phyloP scores from a whole-genome alignment of 805 yeast species.

The Metschnikowia chrysomelidarum region DNA sequence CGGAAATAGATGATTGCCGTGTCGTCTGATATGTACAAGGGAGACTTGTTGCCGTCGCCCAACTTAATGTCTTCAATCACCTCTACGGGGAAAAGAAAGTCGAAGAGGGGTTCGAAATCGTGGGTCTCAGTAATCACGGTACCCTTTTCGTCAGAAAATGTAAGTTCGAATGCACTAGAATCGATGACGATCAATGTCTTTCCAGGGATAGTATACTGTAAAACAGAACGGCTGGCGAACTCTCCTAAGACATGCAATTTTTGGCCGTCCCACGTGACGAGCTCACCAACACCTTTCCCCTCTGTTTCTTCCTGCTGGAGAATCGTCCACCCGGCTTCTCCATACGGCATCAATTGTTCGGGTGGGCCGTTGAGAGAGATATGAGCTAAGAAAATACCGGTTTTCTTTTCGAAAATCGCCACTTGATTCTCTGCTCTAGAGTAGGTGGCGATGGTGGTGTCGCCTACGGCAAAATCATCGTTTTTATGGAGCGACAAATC shows the following conservation, averaged over 20 bases:
- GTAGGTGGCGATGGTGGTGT: constrained; percentile 10
- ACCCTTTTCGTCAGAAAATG: neutral
- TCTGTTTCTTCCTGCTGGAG: constrained; percentile 2
- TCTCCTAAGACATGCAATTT: constrained; percentile 6
- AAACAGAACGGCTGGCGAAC: constrained; percentile 5
- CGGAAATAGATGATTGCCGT: constrained; percentile 4
- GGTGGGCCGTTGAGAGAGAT: constrained; percentile 8
- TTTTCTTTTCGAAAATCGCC: constrained; percentile 12
- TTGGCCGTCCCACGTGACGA: constrained; percentile 10
- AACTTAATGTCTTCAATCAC: constrained; percentile 5
- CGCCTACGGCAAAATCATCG: constrained; percentile 10
- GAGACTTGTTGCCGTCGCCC: constrained; percentile 5
- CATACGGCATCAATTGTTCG: neutral
- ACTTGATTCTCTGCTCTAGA: constrained; percentile 7
- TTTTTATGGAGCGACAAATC: constrained; percentile 20
- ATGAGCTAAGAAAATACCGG: constrained; percentile 13
- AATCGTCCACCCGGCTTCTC: constrained; percentile 6
- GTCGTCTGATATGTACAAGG: constrained; percentile 4
- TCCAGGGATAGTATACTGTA: constrained; percentile 1
- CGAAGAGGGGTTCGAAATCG: constrained; percentile 2
- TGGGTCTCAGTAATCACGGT: neutral
- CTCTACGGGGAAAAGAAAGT: constrained; percentile 5
- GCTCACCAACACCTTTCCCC: constrained; percentile 6
- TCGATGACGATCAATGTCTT: constrained; percentile 4
- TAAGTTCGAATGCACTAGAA: constrained; percentile 6